Evolutionary conservation across 805 yeast genomes (phyloP), one percentile per base, ranked within the genome.

Genomic region (Yamadazyma akitaensis): DNA sequence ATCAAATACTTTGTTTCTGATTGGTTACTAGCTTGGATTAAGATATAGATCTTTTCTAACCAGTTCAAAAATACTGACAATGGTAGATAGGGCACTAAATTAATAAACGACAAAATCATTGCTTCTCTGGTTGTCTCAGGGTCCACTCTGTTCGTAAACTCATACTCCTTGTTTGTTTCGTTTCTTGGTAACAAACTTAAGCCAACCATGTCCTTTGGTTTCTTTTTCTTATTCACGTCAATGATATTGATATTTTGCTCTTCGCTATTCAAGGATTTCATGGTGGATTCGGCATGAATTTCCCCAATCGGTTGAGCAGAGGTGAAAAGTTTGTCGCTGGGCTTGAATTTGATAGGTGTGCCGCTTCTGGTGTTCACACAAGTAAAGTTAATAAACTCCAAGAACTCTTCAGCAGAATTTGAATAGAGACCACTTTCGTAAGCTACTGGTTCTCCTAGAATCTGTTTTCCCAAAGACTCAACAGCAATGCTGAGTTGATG

Each of bases 401-500:
- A 55, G 30, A 81, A 66, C 43, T 68, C 65, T 45, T 65, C 67
- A 1, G 58, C 63, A 1, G 62, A 54, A 26, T 48, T 51, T 5
- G 44, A 34, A 46, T 50, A 42, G 10, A 19, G 17, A 1, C 37
- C 40, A 17, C 34, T 24, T 19, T 41, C 37, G 37, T 55, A 53
- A 1, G n/a, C 24, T 14, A 61, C 40, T 0, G 70, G 65, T 11
- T 50, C 51, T 0, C 68, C 57, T 43, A 72, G 51, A 17, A 67
- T 51, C 42, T 62, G 63, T 49, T 74, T 70, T 0, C 85, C 79
- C 25, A 83, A 62, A 0, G 82, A 74, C 53, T 75, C 81, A 16
- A 81, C 64, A 0, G 87, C 88, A 17, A 82, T 69, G 19, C 70
- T 69, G 17, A 82, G 64, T 57, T 85, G 92, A 8, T 61, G 57